Evolutionary conservation across 148 eudicot genomes (phyloP).

Genomic region (Polygonum maritimum): DNA sequence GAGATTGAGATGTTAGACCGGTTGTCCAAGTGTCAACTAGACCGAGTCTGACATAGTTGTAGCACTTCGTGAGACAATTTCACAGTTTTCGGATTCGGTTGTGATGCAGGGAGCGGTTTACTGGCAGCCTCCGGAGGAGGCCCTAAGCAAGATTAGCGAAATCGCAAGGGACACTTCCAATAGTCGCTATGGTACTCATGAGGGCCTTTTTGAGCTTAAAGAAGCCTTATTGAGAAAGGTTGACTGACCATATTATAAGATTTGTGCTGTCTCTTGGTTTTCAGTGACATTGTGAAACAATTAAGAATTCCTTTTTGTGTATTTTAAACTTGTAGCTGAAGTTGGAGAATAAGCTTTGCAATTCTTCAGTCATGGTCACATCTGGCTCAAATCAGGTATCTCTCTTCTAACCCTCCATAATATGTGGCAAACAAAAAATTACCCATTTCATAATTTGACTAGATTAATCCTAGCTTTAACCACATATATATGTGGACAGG

Average conservation of each 20-base stretch:
- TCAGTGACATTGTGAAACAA: neutral
- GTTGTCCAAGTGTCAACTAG: too few relatives aligned
- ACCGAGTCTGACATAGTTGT: too few relatives aligned
- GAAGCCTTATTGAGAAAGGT: conserved; percentile 23
- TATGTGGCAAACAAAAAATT: neutral
- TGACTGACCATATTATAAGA: too few relatives aligned
- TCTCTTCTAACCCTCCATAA: neutral
- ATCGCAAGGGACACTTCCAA: conserved; percentile 19
- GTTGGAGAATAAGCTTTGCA: conserved; percentile 21
- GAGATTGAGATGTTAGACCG: too few relatives aligned
- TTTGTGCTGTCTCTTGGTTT: neutral
- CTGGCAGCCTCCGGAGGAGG: conserved; percentile 30
- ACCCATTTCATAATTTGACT: neutral
- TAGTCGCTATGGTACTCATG: conserved; percentile 29
- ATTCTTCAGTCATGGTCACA: conserved; percentile 26
- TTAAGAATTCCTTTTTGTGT: neutral
- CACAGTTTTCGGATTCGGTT: neutral
- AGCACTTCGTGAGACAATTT: neutral
- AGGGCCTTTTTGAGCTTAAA: conserved; percentile 28
- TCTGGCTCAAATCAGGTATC: conserved; percentile 31
- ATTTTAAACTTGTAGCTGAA: conserved; percentile 15
- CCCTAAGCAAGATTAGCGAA: conserved; percentile 18
- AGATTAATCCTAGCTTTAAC: neutral
- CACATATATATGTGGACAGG: conserved; percentile 16
- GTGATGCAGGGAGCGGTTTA: conserved; percentile 23